A percentile compares a stretch with the other conserved stretches of the same genome.
phyloP scores from a whole-genome alignment of 2,329 filamentous ascomycete species.

The Monosporascus sp. region DNA sequence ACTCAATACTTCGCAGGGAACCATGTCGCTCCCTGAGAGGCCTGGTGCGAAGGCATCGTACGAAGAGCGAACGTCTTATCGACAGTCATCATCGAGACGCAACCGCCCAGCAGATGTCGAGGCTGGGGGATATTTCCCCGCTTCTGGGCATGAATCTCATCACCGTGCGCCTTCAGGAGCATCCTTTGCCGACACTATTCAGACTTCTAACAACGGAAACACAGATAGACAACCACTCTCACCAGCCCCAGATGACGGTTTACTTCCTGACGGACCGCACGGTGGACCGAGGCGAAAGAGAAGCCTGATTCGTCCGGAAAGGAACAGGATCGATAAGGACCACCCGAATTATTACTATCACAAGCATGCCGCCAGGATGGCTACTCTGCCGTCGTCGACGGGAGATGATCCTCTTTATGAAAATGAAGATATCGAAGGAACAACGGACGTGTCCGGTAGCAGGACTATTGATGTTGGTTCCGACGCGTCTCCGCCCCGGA shows the following conservation, averaged over 20 bases:
- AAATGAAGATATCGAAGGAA: slow-evolving; percentile 71
- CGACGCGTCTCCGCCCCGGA: slow-evolving; percentile 35
- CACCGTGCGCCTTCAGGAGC: slow-evolving; percentile 52
- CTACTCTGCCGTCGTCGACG: slow-evolving; percentile 81
- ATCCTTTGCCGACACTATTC: slow-evolving; percentile 54
- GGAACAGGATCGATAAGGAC: slow-evolving; percentile 75
- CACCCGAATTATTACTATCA: slow-evolving; percentile 96
- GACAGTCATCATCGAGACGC: slow-evolving; percentile 63
- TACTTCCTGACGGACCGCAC: slow-evolving; percentile 21
- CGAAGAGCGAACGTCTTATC: slow-evolving; percentile 59
- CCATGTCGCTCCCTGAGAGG: slow-evolving; percentile 59
- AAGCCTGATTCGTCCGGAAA: slow-evolving; percentile 84
- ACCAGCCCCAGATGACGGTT: slow-evolving; percentile 35
- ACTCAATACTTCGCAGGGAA: slow-evolving; percentile 26
- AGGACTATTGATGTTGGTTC: slow-evolving; percentile 41
- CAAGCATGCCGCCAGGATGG: slow-evolving; percentile 91
- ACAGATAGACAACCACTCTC: slow-evolving; percentile 52
- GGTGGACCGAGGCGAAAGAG: slow-evolving; percentile 59
- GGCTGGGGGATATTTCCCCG: slow-evolving; percentile 47
- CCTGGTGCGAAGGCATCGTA: slow-evolving; percentile 55
- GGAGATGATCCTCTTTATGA: slow-evolving; percentile 86
- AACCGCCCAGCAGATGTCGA: slow-evolving; percentile 65
- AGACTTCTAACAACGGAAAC: slow-evolving; percentile 44
- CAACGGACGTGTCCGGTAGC: slow-evolving; percentile 47
- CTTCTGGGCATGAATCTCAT: slow-evolving; percentile 36